Base-by-base conservation (phyloP, 1,139 yeast species). In the Debaryomyces nepalensis region DNA sequence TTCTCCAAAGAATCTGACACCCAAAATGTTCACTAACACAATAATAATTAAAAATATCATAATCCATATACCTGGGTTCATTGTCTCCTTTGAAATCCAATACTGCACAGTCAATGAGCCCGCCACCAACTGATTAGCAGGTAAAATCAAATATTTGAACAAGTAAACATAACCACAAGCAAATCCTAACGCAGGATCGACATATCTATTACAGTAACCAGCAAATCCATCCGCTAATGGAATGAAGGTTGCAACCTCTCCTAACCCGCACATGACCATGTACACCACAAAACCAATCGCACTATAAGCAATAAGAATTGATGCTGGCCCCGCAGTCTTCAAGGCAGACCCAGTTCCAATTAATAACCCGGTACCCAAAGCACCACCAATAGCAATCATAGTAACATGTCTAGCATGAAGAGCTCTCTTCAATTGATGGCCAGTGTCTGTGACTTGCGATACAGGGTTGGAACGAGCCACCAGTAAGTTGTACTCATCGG, bases 191-290 rank as follows among this genome's bases (percentile, higher is more conserved):
- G 88, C 79, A 26, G 82, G 84, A 52, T 84, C 89, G 44, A 79
- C 81, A 54, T 82, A 84, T 47, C 90, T 70, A 40, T 79, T 73
- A 44, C 86, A 81, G 57, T 83, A 84, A 52, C 86, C 84, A 21
- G 88, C 80, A 60, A 83, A 84, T 23, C 89, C 89, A 57, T 82
- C 85, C 11, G 79, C 73, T 53, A 84, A 67, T 14, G 90, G 90
- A 42, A 82, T 71, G 53, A 76, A 82, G 11, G 89, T 73, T n/a
- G 89, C 87, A 68, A 85, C 80, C 63, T 84, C 93, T 37, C 91
- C 90, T 41, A 85, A 68, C 11, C 82, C 83, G 49, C 82, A 70
- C 87, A 84, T 82, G 36, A 83, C 87, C 68, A 80, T 73, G 55
- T 73, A 84, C 23, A 84, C 90, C 41, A 81, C 69, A 32, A 80